phyloP scores from a whole-genome alignment of 805 yeast genomes.

The Saturnispora hagleri region DNA sequence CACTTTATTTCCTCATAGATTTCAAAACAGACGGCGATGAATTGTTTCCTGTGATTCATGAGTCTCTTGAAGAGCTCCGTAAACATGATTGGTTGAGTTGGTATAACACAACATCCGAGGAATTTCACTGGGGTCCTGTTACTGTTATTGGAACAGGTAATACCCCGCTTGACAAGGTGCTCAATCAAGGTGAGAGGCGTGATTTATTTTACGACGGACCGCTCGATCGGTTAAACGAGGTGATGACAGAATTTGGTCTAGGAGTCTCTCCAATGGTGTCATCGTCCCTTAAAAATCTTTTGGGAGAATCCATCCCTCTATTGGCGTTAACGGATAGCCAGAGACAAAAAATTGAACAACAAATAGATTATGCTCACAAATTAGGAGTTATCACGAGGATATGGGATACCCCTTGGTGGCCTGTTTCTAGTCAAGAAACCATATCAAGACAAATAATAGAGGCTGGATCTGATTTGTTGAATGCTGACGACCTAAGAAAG shows the following conservation, averaged over 20 bases:
- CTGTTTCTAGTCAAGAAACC: slow-evolving; percentile 33
- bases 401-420: slow-evolving; percentile 73
- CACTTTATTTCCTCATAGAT: slow-evolving; percentile 56
- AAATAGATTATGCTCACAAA: slow-evolving; percentile 38
- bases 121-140: slow-evolving; percentile 42
- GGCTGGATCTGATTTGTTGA: slow-evolving; percentile 47
- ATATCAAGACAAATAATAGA: slow-evolving; percentile 42
- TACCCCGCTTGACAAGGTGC: slow-evolving; percentile 38
- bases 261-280: slow-evolving; percentile 30
- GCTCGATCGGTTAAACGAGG: slow-evolving; percentile 21
- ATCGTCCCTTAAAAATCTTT: slow-evolving; percentile 19
- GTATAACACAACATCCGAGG: slow-evolving; percentile 30
- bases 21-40: slow-evolving; percentile 47
- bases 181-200: slow-evolving; percentile 16
- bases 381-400: slow-evolving; percentile 47
- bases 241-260: slow-evolving; percentile 6
- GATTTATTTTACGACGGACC: slow-evolving; percentile 49
- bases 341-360: slow-evolving; percentile 18
- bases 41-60: slow-evolving; percentile 38
- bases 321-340: slow-evolving; percentile 31
- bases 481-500: slow-evolving; percentile 47
- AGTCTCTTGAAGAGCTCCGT: slow-evolving; percentile 38
- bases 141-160: slow-evolving; percentile 61
- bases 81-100: slow-evolving; percentile 42
- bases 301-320: slow-evolving; percentile 15